Percentiles rank a stretch among this genome's conserved stretches.
Evolutionary conservation across 306 rosid genomes (phyloP).

Genomic region (Elaeagnus macrophylla): DNA sequence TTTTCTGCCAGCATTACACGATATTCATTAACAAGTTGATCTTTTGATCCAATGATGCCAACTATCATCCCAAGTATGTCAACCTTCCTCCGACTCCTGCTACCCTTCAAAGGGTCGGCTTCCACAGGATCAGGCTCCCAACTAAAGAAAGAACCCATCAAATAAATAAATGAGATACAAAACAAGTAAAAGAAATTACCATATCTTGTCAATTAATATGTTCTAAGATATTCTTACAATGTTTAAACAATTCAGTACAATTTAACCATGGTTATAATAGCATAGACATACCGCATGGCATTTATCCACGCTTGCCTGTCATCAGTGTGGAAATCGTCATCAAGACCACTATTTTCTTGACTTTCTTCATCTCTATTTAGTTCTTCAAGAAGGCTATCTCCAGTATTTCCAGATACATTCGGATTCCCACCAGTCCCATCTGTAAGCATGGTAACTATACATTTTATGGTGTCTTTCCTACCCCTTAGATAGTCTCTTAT

Average conservation of each 20-base stretch:
- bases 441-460: constrained; percentile 94
- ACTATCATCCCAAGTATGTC: constrained; percentile 99
- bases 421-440: constrained; percentile 87
- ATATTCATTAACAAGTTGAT: constrained; percentile 88
- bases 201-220: neutral
- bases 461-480: constrained; percentile 94
- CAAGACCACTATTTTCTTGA: constrained; percentile 64
- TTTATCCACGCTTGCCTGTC: constrained; percentile 93
- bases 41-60: constrained; percentile 88
- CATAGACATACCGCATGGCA: constrained; percentile 46
- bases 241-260: constrained; percentile 4
- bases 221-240: neutral
- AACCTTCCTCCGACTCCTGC: constrained; percentile 78
- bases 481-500: constrained; percentile 94
- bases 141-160: constrained; percentile 30
- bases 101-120: constrained; percentile 89
- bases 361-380: constrained; percentile 86
- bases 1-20: constrained; percentile 98
- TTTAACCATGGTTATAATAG: constrained; percentile 4
- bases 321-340: constrained; percentile 81
- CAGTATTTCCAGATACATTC: constrained; percentile 72
- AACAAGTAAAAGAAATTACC: neutral
- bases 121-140: constrained; percentile 99
- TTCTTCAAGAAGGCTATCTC: constrained; percentile 98
- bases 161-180: constrained; percentile 15